phyloP scores from a whole-genome alignment of 371 early-diverging fungal species.

The Zancudomyces culisetae region DNA sequence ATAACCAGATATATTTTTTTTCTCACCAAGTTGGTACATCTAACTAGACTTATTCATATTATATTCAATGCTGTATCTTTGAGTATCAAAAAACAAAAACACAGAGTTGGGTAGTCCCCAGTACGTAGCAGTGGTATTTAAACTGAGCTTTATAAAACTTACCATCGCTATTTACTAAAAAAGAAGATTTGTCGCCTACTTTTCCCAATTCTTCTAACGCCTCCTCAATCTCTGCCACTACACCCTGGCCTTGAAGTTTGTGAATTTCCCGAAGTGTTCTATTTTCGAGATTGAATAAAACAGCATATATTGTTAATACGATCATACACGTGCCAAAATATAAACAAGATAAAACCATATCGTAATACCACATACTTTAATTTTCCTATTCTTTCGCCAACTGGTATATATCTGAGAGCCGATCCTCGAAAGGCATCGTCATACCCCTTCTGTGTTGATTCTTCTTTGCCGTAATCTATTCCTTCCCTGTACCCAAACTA shows the following conservation, averaged over 20 bases:
- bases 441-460: not conserved
- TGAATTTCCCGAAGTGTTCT: not conserved
- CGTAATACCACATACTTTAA: not conserved
- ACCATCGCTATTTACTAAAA: not conserved
- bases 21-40: too few species aligned
- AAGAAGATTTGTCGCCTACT: not conserved
- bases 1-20: too few species aligned
- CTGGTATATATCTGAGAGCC: not conserved
- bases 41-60: too few species aligned
- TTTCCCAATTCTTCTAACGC: not conserved
- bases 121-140: too few species aligned
- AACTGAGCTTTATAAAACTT: too few species aligned
- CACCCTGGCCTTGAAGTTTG: not conserved
- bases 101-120: too few species aligned
- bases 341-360: too few species aligned
- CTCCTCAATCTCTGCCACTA: not conserved
- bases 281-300: not conserved
- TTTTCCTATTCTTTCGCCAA: slow-evolving; percentile 1
- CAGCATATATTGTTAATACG: too few species aligned
- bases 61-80: too few species aligned
- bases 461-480: slow-evolving; percentile 1
- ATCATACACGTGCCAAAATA: too few species aligned
- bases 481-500: slow-evolving; percentile 1
- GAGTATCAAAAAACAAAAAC: too few species aligned
- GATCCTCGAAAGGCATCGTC: not conserved